Base-by-base conservation (phyloP, 2,329 filamentous ascomycete species). In the Trichocomaceae sp. region DNA sequence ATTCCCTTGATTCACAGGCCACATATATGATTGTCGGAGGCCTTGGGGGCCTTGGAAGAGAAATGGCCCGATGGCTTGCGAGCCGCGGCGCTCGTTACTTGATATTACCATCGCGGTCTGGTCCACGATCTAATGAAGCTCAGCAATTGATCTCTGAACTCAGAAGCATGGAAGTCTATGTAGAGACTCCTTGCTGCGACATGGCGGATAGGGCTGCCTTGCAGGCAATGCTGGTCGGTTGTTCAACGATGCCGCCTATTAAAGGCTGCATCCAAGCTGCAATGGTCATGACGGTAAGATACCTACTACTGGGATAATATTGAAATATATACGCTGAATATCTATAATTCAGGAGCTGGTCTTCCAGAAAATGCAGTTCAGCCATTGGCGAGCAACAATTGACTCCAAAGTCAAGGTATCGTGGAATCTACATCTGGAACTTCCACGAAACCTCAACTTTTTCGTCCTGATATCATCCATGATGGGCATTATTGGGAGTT, bases 21-120 rank as follows among this genome's bases (percentile, higher is more conserved):
- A 37, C 47, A 10, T 49, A 49, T 23, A 19, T 49, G 15, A 3
- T 49, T 12, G 31, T 33, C 22, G 47, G 47, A 5, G 47, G 47
- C 9, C 47, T 49, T 3, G 47, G 47, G n/a, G 80, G 80, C 2
- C 69, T 83, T 1, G 81, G 80, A 0, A 71, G 72, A 19, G 75
- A 72, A 58, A 74, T 83, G 19, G 75, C 78, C 1, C 66, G 73
- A 50, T 69, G 78, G 26, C 68, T 83, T 31, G 66, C 69, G 29
- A 60, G 63, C 15, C 71, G 74, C 6, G 80, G 81, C 2, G 80
- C 74, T 1, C 72, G 67, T n/a, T 66, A 79, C 51, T 15, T 53
- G 83, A 8, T 22, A 20, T n/a, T 9, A 60, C 50, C 23, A 8
- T 52, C 50, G 13, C 37, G 50, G 9, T 52, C 50, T 35, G 50